Conservation (phyloP, 164 flowering plant genomes). For the Nymphaea thermarum region DNA sequence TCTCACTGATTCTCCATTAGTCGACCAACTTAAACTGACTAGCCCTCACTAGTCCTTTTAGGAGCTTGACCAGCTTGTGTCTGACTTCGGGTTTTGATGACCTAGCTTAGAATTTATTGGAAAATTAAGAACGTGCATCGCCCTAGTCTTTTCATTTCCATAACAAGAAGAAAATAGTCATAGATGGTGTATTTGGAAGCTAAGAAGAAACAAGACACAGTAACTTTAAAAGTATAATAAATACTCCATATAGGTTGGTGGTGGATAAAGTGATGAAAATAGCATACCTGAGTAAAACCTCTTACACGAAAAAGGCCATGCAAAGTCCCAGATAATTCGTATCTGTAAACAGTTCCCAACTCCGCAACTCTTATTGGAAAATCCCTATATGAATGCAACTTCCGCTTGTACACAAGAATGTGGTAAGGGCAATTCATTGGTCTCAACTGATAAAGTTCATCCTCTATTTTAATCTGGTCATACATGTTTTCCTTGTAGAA, state of each 20-base stretch:
- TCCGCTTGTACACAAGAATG: conserved; percentile 73
- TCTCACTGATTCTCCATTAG: too few species aligned
- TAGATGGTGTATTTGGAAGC: too few species aligned
- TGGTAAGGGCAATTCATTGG: conserved; percentile 99
- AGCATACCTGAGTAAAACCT: conserved; percentile 92
- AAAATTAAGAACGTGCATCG: too few species aligned
- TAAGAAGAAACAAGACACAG: not conserved
- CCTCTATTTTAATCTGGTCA: conserved; percentile 88
- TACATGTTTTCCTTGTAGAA: conserved; percentile 93
- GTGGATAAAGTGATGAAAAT: not conserved
- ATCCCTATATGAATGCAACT: conserved; percentile 76
- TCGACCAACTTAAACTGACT: too few species aligned
- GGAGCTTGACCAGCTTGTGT: too few species aligned
- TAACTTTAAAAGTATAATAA: not conserved
- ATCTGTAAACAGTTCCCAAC: conserved; percentile 91
- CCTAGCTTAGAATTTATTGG: too few species aligned
- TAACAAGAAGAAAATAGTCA: too few species aligned
- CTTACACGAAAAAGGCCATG: conserved; percentile 98
- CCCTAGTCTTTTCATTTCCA: too few species aligned
- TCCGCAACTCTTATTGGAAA: conserved; percentile 94
- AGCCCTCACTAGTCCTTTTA: too few species aligned
- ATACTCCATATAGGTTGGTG: not conserved
- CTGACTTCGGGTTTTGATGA: too few species aligned
- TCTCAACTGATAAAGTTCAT: conserved; percentile 88
- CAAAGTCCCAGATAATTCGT: conserved; percentile 89